Evolutionary conservation across 2,329 filamentous ascomycete genomes (phyloP).

Genomic region (Trichoderma afroharzianum): DNA sequence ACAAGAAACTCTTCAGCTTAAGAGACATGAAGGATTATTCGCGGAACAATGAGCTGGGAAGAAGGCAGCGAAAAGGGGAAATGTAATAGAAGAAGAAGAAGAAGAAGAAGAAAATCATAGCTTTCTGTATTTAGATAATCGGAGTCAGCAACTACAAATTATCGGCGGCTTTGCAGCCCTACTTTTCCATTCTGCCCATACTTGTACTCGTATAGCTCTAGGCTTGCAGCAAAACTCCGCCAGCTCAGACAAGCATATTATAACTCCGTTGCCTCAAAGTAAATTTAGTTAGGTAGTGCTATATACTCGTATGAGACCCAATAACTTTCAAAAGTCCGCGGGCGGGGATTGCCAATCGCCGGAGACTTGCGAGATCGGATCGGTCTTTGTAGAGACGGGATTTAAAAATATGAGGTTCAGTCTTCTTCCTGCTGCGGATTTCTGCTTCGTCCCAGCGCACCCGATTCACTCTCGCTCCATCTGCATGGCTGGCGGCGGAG

Average conservation of each 20-base stretch:
- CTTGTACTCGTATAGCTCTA: neutral
- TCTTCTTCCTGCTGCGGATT: neutral
- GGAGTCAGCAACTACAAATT: neutral
- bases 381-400: neutral
- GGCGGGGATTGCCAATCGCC: neutral
- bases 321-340: constrained; percentile 10
- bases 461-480: neutral
- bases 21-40: neutral
- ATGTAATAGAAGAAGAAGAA: neutral
- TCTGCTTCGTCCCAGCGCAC: neutral
- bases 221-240: neutral
- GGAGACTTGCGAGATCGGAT: neutral
- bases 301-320: neutral
- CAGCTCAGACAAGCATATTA: neutral
- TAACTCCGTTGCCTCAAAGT: neutral
- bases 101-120: neutral
- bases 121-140: neutral
- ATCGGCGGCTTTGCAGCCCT: neutral
- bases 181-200: neutral
- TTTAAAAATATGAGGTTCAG: neutral
- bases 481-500: neutral
- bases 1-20: neutral
- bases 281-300: neutral
- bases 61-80: neutral
- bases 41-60: neutral